Conservation (phyloP, 371 early-diverging fungal genomes). For the Mucor sp. region DNA sequence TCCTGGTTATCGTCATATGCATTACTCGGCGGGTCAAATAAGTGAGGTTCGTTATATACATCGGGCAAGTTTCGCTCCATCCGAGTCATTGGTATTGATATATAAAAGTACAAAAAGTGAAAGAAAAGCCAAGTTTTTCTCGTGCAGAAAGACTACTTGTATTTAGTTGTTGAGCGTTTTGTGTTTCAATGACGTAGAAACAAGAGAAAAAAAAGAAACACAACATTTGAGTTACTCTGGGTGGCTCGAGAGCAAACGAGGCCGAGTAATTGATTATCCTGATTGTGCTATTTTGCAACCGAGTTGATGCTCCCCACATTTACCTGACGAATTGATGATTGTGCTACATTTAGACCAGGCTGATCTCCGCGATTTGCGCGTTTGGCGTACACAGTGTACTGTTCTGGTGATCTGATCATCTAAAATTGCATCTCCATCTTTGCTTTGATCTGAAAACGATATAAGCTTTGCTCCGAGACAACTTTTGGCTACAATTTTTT, state of each 20-base stretch:
- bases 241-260: neutral
- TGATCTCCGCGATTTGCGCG: neutral
- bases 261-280: neutral
- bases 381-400: neutral
- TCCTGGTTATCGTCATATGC: neutral
- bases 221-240: neutral
- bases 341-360: neutral
- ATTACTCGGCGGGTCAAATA: constrained; percentile 7
- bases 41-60: constrained; percentile 9
- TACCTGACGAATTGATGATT: neutral
- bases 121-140: neutral
- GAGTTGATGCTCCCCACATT: neutral
- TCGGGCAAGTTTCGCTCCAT: neutral
- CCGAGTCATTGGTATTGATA: neutral
- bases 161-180: neutral
- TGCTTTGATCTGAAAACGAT: neutral
- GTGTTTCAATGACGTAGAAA: neutral
- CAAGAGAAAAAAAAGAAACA: neutral
- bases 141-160: neutral
- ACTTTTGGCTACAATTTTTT: neutral
- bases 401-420: neutral
- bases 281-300: neutral
- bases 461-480: neutral
- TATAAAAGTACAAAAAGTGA: neutral
- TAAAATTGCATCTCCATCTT: neutral